A percentile compares a stretch with the other conserved stretches of the same genome.
phyloP scores from a whole-genome alignment of 805 yeast species.

The Candida sonorensis region DNA sequence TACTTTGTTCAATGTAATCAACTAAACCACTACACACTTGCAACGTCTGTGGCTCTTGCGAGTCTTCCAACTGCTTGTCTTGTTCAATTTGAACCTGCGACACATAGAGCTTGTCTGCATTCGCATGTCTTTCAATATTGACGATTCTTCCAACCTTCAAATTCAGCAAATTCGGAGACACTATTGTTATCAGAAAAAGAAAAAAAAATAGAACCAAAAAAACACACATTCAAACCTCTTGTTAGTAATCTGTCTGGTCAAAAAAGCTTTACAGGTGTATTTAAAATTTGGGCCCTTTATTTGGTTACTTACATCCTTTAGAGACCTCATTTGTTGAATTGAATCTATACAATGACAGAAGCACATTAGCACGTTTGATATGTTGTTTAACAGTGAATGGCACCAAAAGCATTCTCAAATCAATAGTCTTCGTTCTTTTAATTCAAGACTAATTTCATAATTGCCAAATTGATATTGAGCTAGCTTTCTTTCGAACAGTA shows the following conservation, averaged over 20 bases:
- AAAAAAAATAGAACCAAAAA: no score
- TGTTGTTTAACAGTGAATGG: background rate
- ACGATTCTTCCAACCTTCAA: constrained; percentile 42
- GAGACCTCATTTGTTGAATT: constrained; percentile 1
- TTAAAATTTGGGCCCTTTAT: no score
- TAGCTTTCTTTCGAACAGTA: no score
- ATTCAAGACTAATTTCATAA: no score
- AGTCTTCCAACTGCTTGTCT: background rate
- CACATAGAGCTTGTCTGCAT: constrained; percentile 55
- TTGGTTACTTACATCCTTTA: no score
- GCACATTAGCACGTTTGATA: background rate
- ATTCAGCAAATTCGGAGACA: constrained; percentile 19
- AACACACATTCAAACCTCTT: no score
- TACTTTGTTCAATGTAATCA: constrained; percentile 31
- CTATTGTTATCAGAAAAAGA: no score
- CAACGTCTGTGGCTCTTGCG: constrained; percentile 4
- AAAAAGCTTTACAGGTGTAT: background rate
- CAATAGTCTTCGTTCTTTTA: no score
- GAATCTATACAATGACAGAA: background rate
- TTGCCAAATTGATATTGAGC: no score
- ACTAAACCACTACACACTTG: constrained; percentile 59
- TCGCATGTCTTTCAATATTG: constrained; percentile 40
- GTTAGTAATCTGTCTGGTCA: background rate
- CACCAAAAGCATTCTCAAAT: no score
- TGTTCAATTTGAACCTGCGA: constrained; percentile 37